phyloP scores from a whole-genome alignment of 2,329 filamentous ascomycete genomes.

The Geoglossum cookeanum region DNA sequence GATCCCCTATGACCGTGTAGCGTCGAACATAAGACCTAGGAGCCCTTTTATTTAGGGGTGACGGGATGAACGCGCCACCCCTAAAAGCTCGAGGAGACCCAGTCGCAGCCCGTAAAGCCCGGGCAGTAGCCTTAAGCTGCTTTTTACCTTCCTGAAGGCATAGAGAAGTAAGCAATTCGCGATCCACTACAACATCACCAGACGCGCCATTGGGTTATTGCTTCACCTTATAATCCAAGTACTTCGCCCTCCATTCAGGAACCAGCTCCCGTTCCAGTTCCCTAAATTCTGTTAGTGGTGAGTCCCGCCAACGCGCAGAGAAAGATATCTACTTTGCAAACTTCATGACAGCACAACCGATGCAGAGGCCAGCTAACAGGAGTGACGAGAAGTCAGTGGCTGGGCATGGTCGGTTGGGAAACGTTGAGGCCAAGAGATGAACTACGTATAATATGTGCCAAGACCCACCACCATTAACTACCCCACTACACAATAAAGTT shows the following conservation, averaged over 20 bases:
- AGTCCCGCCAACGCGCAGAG: neutral
- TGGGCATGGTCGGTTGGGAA: too few relatives aligned
- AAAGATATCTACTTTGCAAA: neutral
- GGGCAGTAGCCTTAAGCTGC: slow-evolving; percentile 63
- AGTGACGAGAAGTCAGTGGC: too few relatives aligned
- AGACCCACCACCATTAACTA: too few relatives aligned
- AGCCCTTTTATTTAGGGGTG: neutral
- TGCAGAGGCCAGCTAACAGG: too few relatives aligned
- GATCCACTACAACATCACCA: neutral
- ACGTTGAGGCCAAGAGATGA: too few relatives aligned
- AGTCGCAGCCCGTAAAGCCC: slow-evolving; percentile 45
- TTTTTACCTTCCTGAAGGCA: slow-evolving; percentile 54
- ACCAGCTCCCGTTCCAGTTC: slow-evolving; percentile 77
- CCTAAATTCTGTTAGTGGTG: slow-evolving; percentile 17
- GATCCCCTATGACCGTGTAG: neutral
- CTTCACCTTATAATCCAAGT: slow-evolving; percentile 73
- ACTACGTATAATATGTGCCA: too few relatives aligned
- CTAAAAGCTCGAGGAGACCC: slow-evolving; percentile 27
- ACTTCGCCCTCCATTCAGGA: slow-evolving; percentile 88
- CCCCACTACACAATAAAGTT: too few relatives aligned
- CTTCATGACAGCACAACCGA: neutral
- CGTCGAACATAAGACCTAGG: neutral
- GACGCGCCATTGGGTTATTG: slow-evolving; percentile 9
- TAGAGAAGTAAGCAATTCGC: slow-evolving; percentile 10
- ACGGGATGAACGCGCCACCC: slow-evolving; percentile 15